These are phyloP conservation scores for Hygrophila difformis DNA, from an alignment of 257 asterid genomes.

Conservation along the genomic window DNA sequence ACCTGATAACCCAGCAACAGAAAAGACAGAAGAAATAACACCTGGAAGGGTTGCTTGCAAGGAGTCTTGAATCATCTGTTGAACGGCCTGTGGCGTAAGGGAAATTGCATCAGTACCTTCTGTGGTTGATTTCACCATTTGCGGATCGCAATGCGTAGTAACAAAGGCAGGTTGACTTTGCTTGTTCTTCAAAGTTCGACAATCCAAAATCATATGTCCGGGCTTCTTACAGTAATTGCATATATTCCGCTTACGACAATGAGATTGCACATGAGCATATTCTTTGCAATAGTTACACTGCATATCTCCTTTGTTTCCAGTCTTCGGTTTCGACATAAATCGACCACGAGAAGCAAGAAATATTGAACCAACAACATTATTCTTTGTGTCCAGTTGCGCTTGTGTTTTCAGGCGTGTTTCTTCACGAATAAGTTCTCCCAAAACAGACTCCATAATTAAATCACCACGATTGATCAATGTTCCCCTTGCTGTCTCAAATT, in stretches of 20 bases:
- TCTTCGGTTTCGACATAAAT: not conserved
- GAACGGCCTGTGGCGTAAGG: not conserved
- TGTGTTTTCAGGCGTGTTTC: constrained; percentile 7
- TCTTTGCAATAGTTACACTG: not conserved
- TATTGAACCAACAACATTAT: not conserved
- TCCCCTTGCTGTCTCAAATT: constrained; percentile 11
- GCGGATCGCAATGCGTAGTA: not conserved
- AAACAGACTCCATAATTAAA: not conserved
- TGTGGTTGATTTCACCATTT: not conserved
- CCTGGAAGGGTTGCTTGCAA: not conserved
- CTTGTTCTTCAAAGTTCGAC: not conserved
- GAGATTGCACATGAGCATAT: constrained; percentile 4
- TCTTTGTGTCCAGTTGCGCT: constrained; percentile 4
- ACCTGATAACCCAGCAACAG: not conserved
- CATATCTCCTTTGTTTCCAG: not conserved
- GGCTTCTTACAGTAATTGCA: constrained; percentile 8
- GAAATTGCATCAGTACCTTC: not conserved
- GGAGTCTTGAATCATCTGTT: constrained; percentile 4
- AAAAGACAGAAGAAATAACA: not conserved
- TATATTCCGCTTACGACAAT: constrained; percentile 8
- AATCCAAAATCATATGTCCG: constrained; percentile 8
- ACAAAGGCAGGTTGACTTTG: not conserved
- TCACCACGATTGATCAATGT: constrained; percentile 4
- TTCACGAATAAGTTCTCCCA: constrained; percentile 12
- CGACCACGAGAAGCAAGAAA: not conserved